Conservation (phyloP, 2,329 filamentous ascomycete genomes). For the Monilinia polystroma region DNA sequence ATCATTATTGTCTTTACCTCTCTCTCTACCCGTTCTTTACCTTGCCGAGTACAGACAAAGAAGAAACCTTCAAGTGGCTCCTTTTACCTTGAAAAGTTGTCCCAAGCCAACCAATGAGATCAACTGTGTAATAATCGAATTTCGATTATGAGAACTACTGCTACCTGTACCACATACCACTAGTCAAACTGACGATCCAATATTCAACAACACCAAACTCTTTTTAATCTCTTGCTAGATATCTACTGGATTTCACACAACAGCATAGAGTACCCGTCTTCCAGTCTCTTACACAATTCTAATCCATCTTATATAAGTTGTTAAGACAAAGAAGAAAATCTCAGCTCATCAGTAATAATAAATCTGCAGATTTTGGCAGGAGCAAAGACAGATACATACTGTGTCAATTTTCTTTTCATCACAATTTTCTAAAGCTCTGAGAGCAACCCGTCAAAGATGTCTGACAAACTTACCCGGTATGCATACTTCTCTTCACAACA, state of each 20-base stretch:
- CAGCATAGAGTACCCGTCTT: background rate
- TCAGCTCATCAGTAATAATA: background rate
- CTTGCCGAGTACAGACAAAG: too few species aligned
- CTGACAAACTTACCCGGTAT: constrained; percentile 93
- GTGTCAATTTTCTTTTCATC: background rate
- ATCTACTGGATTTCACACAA: background rate
- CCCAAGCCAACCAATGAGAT: constrained; percentile 10
- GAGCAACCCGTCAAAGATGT: constrained; percentile 55
- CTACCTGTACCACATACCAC: too few species aligned
- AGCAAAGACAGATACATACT: too few species aligned
- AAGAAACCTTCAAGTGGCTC: background rate
- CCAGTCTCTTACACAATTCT: background rate
- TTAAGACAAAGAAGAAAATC: background rate
- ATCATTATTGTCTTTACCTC: too few species aligned
- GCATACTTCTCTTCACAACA: constrained; percentile 37
- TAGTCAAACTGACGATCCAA: too few species aligned
- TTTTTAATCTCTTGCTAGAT: background rate
- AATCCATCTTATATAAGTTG: background rate
- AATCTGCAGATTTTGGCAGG: background rate
- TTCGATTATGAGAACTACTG: background rate
- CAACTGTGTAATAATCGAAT: constrained; percentile 14
- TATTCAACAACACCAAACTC: background rate
- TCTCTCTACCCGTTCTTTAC: too few species aligned
- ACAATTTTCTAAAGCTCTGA: constrained; percentile 6
- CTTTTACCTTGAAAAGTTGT: background rate